Conservation (phyloP, 208 protist species). For the Leishmania mexicana region DNA sequence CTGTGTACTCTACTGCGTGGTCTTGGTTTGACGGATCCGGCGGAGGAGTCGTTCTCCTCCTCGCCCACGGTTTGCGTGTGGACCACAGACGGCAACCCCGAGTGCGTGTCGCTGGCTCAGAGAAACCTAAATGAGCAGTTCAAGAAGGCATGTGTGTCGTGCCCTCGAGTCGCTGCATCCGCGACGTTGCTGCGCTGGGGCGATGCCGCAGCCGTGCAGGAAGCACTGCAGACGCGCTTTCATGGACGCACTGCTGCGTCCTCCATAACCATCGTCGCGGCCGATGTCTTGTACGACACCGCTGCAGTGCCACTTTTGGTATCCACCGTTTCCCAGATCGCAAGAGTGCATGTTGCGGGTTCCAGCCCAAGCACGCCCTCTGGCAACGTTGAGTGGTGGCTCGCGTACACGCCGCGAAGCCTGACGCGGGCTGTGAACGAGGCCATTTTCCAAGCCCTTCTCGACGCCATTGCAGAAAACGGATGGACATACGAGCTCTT, state of each 20-base stretch:
- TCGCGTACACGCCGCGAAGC: slow-evolving; percentile 43
- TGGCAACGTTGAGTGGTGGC: slow-evolving; percentile 30
- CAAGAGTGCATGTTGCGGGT: not conserved
- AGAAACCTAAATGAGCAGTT: slow-evolving; percentile 34
- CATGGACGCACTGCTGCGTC: not conserved
- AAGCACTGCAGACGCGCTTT: not conserved
- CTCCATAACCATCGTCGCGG: slow-evolving; percentile 28
- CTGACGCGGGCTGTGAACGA: slow-evolving; percentile 36
- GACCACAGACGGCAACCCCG: slow-evolving; percentile 40
- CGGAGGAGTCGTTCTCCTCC: not conserved
- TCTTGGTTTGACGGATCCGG: too few species aligned
- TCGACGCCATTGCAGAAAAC: slow-evolving; percentile 6
- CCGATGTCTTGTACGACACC: slow-evolving; percentile 41
- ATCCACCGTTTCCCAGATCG: slow-evolving; percentile 20
- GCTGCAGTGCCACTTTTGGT: slow-evolving; percentile 38
- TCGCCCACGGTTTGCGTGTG: slow-evolving; percentile 5
- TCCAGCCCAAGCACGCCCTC: not conserved
- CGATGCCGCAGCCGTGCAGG: not conserved
- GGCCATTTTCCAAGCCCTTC: slow-evolving; percentile 25
- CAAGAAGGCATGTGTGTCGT: not conserved
- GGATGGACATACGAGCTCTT: slow-evolving; percentile 14
- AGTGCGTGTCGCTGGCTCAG: slow-evolving; percentile 31
- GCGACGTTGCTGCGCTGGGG: slow-evolving; percentile 32
- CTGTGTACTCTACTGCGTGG: slow-evolving; percentile 21
- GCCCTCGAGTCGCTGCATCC: not conserved